These are phyloP conservation scores for Polyporus arcularius DNA, from an alignment of 768 basidiomycete species.

Conservation along the genomic window DNA sequence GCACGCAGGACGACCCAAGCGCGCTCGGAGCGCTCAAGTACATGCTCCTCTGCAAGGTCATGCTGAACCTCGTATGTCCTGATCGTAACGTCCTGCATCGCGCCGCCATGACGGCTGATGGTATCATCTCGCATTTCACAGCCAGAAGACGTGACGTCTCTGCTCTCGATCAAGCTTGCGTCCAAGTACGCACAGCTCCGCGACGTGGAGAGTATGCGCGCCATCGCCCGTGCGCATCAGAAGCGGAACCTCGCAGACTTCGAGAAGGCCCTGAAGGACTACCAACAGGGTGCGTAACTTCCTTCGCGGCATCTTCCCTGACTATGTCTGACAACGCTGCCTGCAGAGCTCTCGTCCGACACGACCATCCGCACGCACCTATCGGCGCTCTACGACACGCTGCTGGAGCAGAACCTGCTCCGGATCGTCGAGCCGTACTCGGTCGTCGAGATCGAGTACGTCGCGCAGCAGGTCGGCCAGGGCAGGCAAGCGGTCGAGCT, in stretches of 20 bases:
- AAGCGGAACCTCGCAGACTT: constrained; percentile 88
- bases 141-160: constrained; percentile 92
- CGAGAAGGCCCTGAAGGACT: constrained; percentile 83
- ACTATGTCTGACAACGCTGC: background rate
- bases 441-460: constrained; percentile 86
- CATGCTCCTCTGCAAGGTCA: constrained; percentile 97
- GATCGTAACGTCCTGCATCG: background rate
- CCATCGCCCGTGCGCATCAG: constrained; percentile 92
- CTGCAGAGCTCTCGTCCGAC: constrained; percentile 88
- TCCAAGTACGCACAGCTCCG: constrained; percentile 83
- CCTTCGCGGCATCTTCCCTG: background rate
- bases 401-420: constrained; percentile 93
- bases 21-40: constrained; percentile 92
- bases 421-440: constrained; percentile 97
- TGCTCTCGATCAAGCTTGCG: constrained; percentile 86
- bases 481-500: constrained; percentile 86
- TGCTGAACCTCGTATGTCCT: constrained; percentile 83
- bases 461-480: constrained; percentile 86
- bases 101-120: background rate
- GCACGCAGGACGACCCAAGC: constrained; percentile 61
- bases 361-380: constrained; percentile 95
- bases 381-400: constrained; percentile 90
- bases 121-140: constrained; percentile 31
- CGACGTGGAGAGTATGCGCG: constrained; percentile 95
- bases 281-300: constrained; percentile 64